Conservation (phyloP, 495 filamentous ascomycete species). For the Aspergillus sclerotioniger region DNA sequence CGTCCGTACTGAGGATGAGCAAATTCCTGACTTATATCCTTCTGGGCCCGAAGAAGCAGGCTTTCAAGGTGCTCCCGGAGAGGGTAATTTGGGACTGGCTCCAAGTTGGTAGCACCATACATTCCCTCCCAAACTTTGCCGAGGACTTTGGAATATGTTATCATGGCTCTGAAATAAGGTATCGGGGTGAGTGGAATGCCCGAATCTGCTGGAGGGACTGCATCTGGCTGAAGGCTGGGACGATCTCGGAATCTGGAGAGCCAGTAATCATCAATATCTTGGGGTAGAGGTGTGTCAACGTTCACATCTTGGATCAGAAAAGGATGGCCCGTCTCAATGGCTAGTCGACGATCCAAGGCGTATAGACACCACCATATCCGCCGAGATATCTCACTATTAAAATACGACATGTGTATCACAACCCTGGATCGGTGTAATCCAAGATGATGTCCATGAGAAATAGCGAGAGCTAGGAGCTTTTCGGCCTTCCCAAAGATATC, state of each 20-base stretch:
- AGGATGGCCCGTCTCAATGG: conserved; percentile 29
- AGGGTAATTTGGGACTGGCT: conserved; percentile 4
- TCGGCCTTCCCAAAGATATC: conserved; percentile 28
- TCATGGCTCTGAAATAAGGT: conserved; percentile 25
- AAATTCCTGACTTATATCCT: conserved; percentile 18
- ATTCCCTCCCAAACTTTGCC: conserved; percentile 30
- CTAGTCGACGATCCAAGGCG: conserved; percentile 24
- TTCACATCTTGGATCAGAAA: conserved; percentile 29
- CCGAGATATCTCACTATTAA: conserved; percentile 21
- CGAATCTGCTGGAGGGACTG: neutral
- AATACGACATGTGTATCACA: conserved; percentile 14
- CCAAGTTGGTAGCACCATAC: conserved; percentile 21
- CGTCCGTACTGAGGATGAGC: conserved; percentile 8
- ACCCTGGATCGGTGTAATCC: conserved; percentile 24
- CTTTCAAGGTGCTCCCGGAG: conserved; percentile 24
- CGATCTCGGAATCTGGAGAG: conserved; percentile 11
- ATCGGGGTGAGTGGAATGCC: conserved; percentile 5
- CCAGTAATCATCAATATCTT: no score
- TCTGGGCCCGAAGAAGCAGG: conserved; percentile 22
- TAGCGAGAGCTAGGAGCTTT: conserved; percentile 26
- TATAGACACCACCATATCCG: conserved; percentile 31
- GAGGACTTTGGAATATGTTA: conserved; percentile 24
- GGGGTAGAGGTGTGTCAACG: no score
- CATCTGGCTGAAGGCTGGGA: neutral
- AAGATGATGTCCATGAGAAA: conserved; percentile 28